A percentile compares a stretch with the other conserved stretches of the same genome.
Evolutionary conservation across 108 stramenopile species (phyloP).

Genomic region (Discostella pseudostelligera): DNA sequence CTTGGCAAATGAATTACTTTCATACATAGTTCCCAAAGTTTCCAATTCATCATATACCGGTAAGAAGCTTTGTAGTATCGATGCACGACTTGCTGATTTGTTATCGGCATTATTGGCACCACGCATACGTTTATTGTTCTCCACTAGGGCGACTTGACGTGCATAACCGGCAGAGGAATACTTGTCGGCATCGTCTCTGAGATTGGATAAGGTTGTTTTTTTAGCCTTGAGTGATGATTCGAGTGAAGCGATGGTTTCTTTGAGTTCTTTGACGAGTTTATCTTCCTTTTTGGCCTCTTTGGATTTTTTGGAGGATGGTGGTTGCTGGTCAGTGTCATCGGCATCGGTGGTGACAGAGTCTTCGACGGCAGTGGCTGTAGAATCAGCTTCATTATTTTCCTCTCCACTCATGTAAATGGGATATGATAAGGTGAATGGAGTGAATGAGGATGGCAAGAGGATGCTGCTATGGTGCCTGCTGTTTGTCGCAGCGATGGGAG

Average conservation of each 20-base stretch:
- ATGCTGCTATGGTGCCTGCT: background rate
- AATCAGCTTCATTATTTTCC: slow-evolving; percentile 6
- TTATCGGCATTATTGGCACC: slow-evolving; percentile 55
- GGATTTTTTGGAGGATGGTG: background rate
- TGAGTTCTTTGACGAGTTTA: slow-evolving; percentile 62
- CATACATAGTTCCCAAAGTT: slow-evolving; percentile 46
- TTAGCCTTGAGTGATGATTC: slow-evolving; percentile 63
- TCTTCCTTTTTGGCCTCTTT: slow-evolving; percentile 34
- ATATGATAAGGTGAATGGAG: background rate
- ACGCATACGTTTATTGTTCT: slow-evolving; percentile 68
- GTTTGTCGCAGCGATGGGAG: slow-evolving; percentile 5
- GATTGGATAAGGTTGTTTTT: slow-evolving; percentile 36
- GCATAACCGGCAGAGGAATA: slow-evolving; percentile 77
- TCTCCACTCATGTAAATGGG: slow-evolving; percentile 27
- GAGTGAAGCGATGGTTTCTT: slow-evolving; percentile 63
- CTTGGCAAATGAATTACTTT: slow-evolving; percentile 56
- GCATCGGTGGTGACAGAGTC: slow-evolving; percentile 5
- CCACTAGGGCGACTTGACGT: slow-evolving; percentile 77
- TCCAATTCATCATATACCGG: slow-evolving; percentile 67
- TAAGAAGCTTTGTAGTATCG: slow-evolving; percentile 56
- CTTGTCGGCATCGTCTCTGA: slow-evolving; percentile 59
- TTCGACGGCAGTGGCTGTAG: slow-evolving; percentile 7
- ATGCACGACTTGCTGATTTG: slow-evolving; percentile 48
- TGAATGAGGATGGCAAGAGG: background rate
- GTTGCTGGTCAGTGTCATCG: background rate